Conservation (phyloP, 1,284 basidiomycete species). For the Malassezia cuniculi region DNA sequence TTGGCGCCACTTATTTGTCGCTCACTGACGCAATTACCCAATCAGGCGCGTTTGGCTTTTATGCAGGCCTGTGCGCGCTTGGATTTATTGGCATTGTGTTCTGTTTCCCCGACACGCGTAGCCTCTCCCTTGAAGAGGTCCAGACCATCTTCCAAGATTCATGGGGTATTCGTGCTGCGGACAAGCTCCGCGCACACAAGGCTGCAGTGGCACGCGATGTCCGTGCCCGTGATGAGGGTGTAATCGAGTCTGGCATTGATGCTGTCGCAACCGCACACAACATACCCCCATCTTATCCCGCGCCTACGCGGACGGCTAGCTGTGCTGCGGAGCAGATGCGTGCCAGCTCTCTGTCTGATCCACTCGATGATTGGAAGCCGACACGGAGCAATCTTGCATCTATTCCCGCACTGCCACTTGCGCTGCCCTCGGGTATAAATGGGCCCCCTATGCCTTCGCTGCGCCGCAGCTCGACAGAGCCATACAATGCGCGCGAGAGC, state of each 20-base stretch:
- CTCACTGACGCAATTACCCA: conserved; percentile 65
- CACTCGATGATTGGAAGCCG: too few species aligned
- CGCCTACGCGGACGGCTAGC: too few species aligned
- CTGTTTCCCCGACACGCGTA: conserved; percentile 47
- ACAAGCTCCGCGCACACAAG: conserved; percentile 35
- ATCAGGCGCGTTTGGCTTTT: conserved; percentile 54
- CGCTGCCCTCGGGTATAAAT: too few species aligned
- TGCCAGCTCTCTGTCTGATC: too few species aligned
- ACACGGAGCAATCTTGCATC: too few species aligned
- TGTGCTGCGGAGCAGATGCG: too few species aligned
- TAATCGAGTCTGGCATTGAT: background rate
- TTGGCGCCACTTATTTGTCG: conserved; percentile 62
- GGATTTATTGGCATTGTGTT: conserved; percentile 59
- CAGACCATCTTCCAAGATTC: conserved; percentile 47
- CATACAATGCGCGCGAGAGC: too few species aligned
- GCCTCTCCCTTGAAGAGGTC: conserved; percentile 64
- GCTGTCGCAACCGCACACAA: background rate
- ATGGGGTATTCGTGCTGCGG: conserved; percentile 47
- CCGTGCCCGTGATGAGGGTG: conserved; percentile 4
- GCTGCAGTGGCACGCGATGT: conserved; percentile 1
- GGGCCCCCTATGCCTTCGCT: too few species aligned
- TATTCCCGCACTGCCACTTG: too few species aligned
- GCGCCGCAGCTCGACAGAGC: too few species aligned
- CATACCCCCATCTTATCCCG: too few species aligned
- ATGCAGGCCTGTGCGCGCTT: conserved; percentile 61